Conservation (phyloP, 1,284 basidiomycete genomes). For the Tilletia horrida region DNA sequence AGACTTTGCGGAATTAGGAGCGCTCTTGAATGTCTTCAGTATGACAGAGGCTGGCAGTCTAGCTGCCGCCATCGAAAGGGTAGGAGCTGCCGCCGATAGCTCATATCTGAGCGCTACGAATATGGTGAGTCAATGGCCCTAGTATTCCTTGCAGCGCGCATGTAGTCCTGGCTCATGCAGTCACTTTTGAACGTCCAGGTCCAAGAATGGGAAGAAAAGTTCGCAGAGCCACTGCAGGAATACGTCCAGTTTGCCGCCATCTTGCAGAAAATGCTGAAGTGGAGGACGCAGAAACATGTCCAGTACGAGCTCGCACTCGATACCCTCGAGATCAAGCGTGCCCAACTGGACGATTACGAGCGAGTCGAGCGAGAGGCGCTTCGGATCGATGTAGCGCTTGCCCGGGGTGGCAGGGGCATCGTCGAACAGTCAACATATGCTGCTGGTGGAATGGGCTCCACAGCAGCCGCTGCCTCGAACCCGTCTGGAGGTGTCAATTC, state of each 20-base stretch:
- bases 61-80: conserved; percentile 78
- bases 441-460: not conserved
- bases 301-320: conserved; percentile 97
- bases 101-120: conserved; percentile 81
- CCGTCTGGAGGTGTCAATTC: not conserved
- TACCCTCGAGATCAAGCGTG: conserved; percentile 77
- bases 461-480: not conserved
- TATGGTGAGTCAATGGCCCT: conserved; percentile 30
- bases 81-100: conserved; percentile 89
- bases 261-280: conserved; percentile 87
- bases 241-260: conserved; percentile 91
- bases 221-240: conserved; percentile 92
- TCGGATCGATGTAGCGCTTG: conserved; percentile 80
- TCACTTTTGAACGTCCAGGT: conserved; percentile 60
- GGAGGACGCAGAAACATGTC: conserved; percentile 95
- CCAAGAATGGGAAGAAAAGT: conserved; percentile 67
- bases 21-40: conserved; percentile 90
- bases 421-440: not conserved
- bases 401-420: conserved; percentile 42
- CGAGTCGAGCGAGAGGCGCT: conserved; percentile 85
- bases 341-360: conserved; percentile 83
- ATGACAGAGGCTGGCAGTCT: conserved; percentile 73
- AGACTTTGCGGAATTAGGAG: conserved; percentile 91
- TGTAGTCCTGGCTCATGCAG: conserved; percentile 6
- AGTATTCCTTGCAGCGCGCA: not conserved